Evolutionary conservation across 2,329 filamentous ascomycete genomes (phyloP).

Genomic region (Pseudocercospora cruenta): DNA sequence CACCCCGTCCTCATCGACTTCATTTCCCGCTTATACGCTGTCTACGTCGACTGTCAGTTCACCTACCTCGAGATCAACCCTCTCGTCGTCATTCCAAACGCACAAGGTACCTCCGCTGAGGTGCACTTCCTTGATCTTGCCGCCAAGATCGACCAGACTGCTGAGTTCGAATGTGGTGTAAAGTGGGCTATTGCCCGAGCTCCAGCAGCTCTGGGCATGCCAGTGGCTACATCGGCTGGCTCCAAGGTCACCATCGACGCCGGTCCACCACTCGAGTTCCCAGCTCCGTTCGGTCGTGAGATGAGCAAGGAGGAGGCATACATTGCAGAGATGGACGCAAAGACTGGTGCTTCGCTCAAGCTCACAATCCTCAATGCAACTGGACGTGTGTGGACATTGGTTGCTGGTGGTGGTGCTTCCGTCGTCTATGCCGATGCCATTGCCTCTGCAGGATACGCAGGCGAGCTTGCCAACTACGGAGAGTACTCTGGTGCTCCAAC

Average conservation of each 20-base stretch:
- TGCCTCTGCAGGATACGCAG: constrained; percentile 90
- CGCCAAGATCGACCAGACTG: constrained; percentile 98
- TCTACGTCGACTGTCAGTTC: constrained; percentile 99
- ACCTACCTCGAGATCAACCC: constrained; percentile 99
- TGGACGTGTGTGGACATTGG: constrained; percentile 96
- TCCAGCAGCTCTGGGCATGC: constrained; percentile 82
- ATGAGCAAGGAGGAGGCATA: constrained; percentile 98
- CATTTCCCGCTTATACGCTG: constrained; percentile 95
- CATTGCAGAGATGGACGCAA: constrained; percentile 97
- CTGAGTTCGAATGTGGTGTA: constrained; percentile 97
- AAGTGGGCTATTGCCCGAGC: constrained; percentile 98
- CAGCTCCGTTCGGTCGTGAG: constrained; percentile 97
- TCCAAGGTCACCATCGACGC: constrained; percentile 91
- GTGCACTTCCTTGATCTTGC: constrained; percentile 98
- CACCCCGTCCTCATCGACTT: constrained; percentile 99
- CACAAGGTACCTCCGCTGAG: constrained; percentile 84
- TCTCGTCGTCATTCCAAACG: constrained; percentile 95
- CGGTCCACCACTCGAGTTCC: constrained; percentile 98
- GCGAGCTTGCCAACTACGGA: constrained; percentile 98
- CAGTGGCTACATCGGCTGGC: constrained; percentile 61
- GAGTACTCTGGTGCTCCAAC: constrained; percentile 99
- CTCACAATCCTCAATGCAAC: constrained; percentile 90
- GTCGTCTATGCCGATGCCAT: constrained; percentile 99
- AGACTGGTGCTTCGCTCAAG: constrained; percentile 98
- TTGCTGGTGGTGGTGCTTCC: constrained; percentile 98